These are phyloP conservation scores for Myochromella boudieri DNA, from an alignment of 768 basidiomycete genomes.

Conservation along the genomic window DNA sequence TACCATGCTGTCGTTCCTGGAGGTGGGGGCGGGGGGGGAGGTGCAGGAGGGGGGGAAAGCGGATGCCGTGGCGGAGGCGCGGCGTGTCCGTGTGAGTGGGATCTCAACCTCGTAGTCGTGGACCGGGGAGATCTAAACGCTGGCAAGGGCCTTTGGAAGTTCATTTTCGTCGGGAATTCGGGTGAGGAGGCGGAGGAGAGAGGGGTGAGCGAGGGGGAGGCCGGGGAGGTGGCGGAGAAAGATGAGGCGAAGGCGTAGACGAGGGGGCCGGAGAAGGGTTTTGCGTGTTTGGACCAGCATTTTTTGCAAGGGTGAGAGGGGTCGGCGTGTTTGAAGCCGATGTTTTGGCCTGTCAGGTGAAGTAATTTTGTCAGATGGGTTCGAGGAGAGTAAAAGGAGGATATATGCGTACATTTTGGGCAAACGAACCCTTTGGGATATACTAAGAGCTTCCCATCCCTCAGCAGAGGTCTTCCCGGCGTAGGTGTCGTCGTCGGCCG, in stretches of 20 bases:
- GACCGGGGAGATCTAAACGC: conserved; percentile 22
- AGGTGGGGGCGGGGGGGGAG: too few relatives aligned
- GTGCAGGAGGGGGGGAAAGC: too few relatives aligned
- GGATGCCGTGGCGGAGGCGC: too few relatives aligned
- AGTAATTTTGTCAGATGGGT: neutral
- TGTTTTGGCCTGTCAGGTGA: conserved; percentile 58
- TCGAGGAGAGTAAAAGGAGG: neutral
- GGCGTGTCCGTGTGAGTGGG: too few relatives aligned
- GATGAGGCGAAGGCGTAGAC: conserved; percentile 41
- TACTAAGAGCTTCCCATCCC: conserved; percentile 60
- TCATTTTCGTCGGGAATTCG: too few relatives aligned
- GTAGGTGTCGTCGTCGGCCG: conserved; percentile 60
- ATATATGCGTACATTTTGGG: conserved; percentile 54
- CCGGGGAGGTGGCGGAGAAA: too few relatives aligned
- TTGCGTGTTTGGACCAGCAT: conserved; percentile 74
- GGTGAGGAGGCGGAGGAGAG: neutral
- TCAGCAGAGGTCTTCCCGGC: conserved; percentile 68
- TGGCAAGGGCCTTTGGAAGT: conserved; percentile 40
- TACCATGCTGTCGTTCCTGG: too few relatives aligned
- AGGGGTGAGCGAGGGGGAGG: conserved; percentile 5
- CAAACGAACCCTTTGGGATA: conserved; percentile 68
- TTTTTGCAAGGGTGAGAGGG: conserved; percentile 65
- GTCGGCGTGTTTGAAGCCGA: conserved; percentile 71
- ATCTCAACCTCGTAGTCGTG: too few relatives aligned
- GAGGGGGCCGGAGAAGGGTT: conserved; percentile 60